Evolutionary conservation across 768 basidiomycete genomes (phyloP), one percentile per base, ranked within the genome.

Genomic region (Leccinellum rugosiceps): DNA sequence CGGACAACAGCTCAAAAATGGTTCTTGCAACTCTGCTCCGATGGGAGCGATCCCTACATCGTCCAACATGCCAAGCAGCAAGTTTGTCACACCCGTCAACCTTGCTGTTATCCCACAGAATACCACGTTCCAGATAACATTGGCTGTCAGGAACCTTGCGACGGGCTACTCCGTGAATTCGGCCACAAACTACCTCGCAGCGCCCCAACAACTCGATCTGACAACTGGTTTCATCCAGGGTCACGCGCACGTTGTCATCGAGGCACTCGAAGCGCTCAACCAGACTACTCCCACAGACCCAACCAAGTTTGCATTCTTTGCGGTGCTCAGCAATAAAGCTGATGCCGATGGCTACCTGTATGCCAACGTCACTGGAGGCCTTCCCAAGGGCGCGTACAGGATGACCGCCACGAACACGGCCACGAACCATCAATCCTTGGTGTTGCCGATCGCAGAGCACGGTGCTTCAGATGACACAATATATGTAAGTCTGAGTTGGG

Each of bases 131-230:
- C 78, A 78, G 54, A 75, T 89, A 58, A 56, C 66, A 41, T 68
- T 90, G 68, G 76, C 75, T 4, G 73, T 85, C 64, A 61, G 57
- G 50, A 70, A 76, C 58, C 55, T 83, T 32, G 62, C 75, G 44
- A 79, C 82, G 21, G 87, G 87, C 31, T 76, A 74, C 66, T 88
- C 88, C 66, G 80, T 78, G 41, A 86, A 85, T 63, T 73, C 83
- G 9, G 54, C 75, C 28, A 66, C 65, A 25, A 86, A 80, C 65
- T 87, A 81, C 73, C 77, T 80, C 56, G 68, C 77, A 30, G 82
- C 82, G 7, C 87, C 87, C 46, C 80, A 82, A 64, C 74, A 82
- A 56, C 68, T 82, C 43, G 71, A 81, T 65, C 50, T 64, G 11
- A 62, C 57, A 1, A 63, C 72, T 10, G 87, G 87, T 53, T 62